Percentiles rank a stretch among this genome's conserved stretches.
phyloP scores from a whole-genome alignment of 2,329 filamentous ascomycete genomes.

The Zymoseptoria tritici region DNA sequence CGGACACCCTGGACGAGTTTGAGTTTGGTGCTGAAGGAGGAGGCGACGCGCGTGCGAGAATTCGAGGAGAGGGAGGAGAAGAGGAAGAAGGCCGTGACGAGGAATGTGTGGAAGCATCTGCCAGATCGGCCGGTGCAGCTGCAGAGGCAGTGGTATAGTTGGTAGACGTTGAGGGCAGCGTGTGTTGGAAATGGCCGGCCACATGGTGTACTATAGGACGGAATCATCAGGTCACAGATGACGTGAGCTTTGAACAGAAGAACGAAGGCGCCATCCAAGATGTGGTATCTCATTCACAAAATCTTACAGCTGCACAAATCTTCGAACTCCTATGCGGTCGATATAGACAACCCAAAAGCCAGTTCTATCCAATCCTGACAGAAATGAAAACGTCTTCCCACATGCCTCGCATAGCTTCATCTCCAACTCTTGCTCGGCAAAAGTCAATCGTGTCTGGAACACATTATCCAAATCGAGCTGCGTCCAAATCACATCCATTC shows the following conservation, averaged over 20 bases:
- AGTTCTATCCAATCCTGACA: not conserved
- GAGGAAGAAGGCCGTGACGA: slow-evolving; percentile 59
- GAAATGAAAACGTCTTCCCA: not conserved
- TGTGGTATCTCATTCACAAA: not conserved
- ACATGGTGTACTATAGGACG: not conserved
- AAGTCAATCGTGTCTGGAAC: not conserved
- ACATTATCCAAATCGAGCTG: not conserved
- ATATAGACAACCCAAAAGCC: not conserved
- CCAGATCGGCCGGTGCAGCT: slow-evolving; percentile 77
- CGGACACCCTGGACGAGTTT: slow-evolving; percentile 66
- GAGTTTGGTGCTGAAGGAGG: slow-evolving; percentile 81
- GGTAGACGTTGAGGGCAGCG: slow-evolving; percentile 49
- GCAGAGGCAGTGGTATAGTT: slow-evolving; percentile 81
- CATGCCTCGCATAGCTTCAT: not conserved
- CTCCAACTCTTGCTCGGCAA: not conserved
- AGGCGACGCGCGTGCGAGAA: slow-evolving; percentile 77
- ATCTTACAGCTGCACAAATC: not conserved
- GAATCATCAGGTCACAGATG: not conserved
- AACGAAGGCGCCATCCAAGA: not conserved
- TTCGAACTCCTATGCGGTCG: not conserved
- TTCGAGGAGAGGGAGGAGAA: slow-evolving; percentile 71
- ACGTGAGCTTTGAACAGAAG: not conserved
- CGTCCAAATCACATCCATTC: not conserved
- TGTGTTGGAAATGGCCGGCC: not conserved
- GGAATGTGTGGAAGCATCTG: slow-evolving; percentile 78